Evolutionary conservation across 345 rosid genomes (phyloP).

Genomic region (Adansonia digitata): DNA sequence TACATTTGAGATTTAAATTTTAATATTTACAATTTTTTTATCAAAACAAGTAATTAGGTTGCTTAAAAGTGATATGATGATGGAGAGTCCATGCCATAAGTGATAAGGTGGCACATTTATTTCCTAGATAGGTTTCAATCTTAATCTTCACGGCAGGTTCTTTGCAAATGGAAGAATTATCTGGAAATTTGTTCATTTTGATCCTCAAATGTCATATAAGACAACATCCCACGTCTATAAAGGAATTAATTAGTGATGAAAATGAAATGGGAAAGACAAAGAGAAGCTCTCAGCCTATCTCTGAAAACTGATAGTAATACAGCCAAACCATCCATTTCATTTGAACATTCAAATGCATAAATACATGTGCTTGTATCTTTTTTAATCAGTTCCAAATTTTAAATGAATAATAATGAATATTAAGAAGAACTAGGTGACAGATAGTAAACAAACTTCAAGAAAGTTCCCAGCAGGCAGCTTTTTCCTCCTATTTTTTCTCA

Average conservation of each 20-base stretch:
- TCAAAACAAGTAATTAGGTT: background rate
- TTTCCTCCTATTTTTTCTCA: background rate
- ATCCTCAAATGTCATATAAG: background rate
- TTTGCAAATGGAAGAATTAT: background rate
- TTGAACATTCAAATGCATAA: background rate
- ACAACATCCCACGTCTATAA: background rate
- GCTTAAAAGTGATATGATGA: background rate
- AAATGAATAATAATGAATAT: background rate
- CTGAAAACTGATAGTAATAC: background rate
- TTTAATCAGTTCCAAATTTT: background rate
- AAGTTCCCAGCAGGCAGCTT: background rate
- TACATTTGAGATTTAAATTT: too few species aligned
- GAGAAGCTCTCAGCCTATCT: too few species aligned
- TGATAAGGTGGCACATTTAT: background rate
- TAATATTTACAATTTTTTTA: too few species aligned
- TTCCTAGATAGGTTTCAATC: background rate
- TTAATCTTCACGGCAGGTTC: background rate
- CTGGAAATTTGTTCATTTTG: background rate
- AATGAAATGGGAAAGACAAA: background rate
- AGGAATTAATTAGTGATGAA: background rate
- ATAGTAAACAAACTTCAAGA: conserved; percentile 10
- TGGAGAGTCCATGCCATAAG: background rate
- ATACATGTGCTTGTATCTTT: background rate
- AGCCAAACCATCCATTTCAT: background rate
- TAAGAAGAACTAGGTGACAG: background rate